A percentile compares a stretch with the other conserved stretches of the same genome.
Conservation (phyloP, 257 asterid genomes). For the Mentha longifolia region DNA sequence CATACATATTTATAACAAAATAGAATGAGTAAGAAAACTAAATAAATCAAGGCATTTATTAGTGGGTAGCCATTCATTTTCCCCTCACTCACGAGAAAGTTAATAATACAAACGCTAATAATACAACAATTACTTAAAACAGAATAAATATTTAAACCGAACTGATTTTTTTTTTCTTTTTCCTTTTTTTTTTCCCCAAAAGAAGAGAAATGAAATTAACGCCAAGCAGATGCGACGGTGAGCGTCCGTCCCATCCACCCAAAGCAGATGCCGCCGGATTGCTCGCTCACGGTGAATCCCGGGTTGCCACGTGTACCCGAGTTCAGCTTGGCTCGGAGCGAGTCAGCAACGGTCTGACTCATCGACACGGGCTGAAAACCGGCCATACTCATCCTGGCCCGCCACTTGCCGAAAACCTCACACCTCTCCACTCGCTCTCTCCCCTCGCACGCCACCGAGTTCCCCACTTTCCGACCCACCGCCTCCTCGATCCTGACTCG, state of each 20-base stretch:
- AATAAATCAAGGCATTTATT: slow-evolving; percentile 28
- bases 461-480: slow-evolving; percentile 68
- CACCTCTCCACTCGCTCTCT: slow-evolving; percentile 88
- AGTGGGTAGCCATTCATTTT: slow-evolving; percentile 16
- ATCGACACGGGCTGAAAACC: slow-evolving; percentile 59
- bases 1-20: too few species aligned
- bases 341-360: slow-evolving; percentile 58
- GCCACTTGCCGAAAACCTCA: slow-evolving; percentile 89
- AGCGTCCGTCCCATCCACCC: slow-evolving; percentile 96
- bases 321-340: slow-evolving; percentile 60
- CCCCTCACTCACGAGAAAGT: slow-evolving; percentile 17
- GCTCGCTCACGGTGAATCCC: slow-evolving; percentile 74
- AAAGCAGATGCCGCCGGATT: slow-evolving; percentile 73
- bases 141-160: slow-evolving; percentile 25
- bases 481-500: slow-evolving; percentile 78
- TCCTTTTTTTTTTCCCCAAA: neutral
- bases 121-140: slow-evolving; percentile 32
- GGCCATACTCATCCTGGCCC: slow-evolving; percentile 87
- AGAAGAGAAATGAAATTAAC: slow-evolving; percentile 41
- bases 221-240: slow-evolving; percentile 94
- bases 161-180: neutral
- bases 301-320: slow-evolving; percentile 90
- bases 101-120: slow-evolving; percentile 29
- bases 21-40: too few species aligned
- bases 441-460: slow-evolving; percentile 98